phyloP scores from a whole-genome alignment of 768 basidiomycete genomes.

The Tephrocybe sp. region DNA sequence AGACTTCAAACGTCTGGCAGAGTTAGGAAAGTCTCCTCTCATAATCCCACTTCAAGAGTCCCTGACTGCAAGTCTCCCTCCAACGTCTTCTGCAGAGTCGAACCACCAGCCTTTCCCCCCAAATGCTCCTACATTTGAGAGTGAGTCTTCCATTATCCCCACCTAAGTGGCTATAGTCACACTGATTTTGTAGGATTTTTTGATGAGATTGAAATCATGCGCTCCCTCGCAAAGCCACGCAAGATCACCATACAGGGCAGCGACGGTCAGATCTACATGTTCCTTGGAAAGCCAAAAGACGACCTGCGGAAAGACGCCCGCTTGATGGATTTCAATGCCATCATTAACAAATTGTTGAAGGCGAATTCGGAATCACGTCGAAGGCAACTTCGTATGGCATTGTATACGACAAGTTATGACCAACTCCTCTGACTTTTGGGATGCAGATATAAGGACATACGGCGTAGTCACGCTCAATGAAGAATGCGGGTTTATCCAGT shows the following conservation, averaged over 20 bases:
- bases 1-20: conserved; percentile 55
- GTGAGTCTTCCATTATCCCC: conserved; percentile 36
- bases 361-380: conserved; percentile 91
- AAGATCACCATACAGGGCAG: conserved; percentile 85
- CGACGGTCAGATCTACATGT: conserved; percentile 84
- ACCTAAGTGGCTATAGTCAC: background rate
- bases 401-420: background rate
- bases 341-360: conserved; percentile 95
- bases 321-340: conserved; percentile 96
- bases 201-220: conserved; percentile 90
- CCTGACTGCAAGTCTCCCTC: conserved; percentile 85
- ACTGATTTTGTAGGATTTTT: conserved; percentile 54
- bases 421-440: background rate
- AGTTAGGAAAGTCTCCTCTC: conserved; percentile 60
- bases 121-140: conserved; percentile 71
- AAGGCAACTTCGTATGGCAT: conserved; percentile 81
- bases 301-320: conserved; percentile 97
- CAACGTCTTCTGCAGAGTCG: conserved; percentile 59
- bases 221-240: conserved; percentile 85
- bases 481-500: conserved; percentile 97
- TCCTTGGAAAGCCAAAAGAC: conserved; percentile 96
- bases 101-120: conserved; percentile 80
- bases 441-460: conserved; percentile 91
- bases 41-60: conserved; percentile 94
- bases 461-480: conserved; percentile 98